phyloP scores from a whole-genome alignment of 2,329 filamentous ascomycete genomes.

The Ceratocystis colombiana region DNA sequence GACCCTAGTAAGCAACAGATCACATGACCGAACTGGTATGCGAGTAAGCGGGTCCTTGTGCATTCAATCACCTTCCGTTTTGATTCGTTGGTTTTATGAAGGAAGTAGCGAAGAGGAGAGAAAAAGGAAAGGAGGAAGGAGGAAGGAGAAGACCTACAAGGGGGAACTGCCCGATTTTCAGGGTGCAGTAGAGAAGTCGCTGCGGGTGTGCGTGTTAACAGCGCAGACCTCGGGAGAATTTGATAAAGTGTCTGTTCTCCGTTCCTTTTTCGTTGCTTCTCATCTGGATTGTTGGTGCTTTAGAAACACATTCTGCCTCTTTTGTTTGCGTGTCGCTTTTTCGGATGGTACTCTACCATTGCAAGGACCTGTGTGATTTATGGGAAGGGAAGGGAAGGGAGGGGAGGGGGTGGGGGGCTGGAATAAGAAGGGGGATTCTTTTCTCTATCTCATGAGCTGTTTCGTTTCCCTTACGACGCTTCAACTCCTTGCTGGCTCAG shows the following conservation, averaged over 20 bases:
- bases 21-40: constrained; percentile 1
- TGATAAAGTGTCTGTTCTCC: too few relatives aligned
- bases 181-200: background rate
- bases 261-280: background rate
- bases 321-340: background rate
- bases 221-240: too few relatives aligned
- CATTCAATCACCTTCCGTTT: background rate
- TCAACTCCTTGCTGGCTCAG: background rate
- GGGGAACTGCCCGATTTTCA: background rate
- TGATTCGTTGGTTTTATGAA: background rate
- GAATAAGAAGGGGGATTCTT: background rate
- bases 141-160: background rate
- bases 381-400: background rate
- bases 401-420: background rate
- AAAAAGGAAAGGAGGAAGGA: background rate
- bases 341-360: constrained; percentile 7
- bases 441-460: background rate
- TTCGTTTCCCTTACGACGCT: background rate
- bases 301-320: background rate
- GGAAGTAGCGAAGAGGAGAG: background rate
- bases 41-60: background rate
- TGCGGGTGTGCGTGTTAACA: too few relatives aligned
- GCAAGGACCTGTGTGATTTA: background rate
- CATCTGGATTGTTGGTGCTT: background rate
- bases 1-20: background rate